Evolutionary conservation across 1,139 yeast genomes (phyloP), one percentile per base, ranked within the genome.

Genomic region (Yamadazyma dendronema): DNA sequence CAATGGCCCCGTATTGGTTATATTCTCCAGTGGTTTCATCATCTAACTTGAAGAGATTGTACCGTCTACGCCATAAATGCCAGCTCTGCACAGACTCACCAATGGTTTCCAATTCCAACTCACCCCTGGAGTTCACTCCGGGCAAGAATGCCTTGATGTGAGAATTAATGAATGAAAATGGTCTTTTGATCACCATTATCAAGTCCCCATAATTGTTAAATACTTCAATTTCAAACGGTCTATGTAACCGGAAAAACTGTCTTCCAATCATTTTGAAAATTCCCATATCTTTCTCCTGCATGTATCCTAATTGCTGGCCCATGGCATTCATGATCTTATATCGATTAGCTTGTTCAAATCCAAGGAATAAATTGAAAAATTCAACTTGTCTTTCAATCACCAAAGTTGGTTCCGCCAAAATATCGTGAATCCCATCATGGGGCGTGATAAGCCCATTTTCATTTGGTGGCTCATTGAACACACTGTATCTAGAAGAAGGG

Each of bases 81-180:
- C 97, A 92, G 48, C 84, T 81, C 59, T 92, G 97, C 6, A 84
- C 79, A 23, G 88, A 77, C 55, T 90, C 97, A 0, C 97, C 97
- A 25, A 90, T 66, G 2, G 72, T 59, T 31, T 81, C 85, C 42
- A 61, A 57, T 47, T 71, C 65, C 8, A 62, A 50, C 28, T 59
- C 49, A 34, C 70, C 67, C 26, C 58, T 46, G 9, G 51, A 52
- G 43, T 69, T 73, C 32, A 57, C 58, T 0, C 77, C 74, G 0
- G 95, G 95, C 33, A 85, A 59, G 25, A 72, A 69, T 3, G 86
- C 79, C 54, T 84, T 84, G 49, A 92, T 86, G 53, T 84, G 94
- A 1, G 96, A 87, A 56, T 92, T 92, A 48, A 92, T 86, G 50
- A 84, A 78, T 21, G 95, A 81, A 57, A 92, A 90, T 3, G 92